phyloP scores from a whole-genome alignment of 1,284 basidiomycete genomes.

The Melampsora larici-populina region DNA sequence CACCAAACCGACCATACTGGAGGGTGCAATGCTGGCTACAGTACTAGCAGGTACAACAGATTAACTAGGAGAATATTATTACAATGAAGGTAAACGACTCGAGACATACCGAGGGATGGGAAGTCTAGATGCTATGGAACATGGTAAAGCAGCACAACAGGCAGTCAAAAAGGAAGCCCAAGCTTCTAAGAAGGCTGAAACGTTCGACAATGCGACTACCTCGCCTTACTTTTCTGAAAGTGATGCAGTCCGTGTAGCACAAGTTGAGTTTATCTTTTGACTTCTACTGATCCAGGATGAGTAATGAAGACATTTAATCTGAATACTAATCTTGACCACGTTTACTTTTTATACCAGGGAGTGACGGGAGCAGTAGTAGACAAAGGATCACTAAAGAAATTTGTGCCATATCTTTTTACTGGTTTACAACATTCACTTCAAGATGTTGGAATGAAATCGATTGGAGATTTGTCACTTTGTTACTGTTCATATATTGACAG shows the following conservation, averaged over 20 bases:
- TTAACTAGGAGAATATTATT: constrained; percentile 91
- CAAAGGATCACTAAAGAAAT: constrained; percentile 83
- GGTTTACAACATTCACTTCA: constrained; percentile 95
- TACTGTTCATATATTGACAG: no score
- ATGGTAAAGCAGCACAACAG: constrained; percentile 59
- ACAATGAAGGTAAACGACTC: constrained; percentile 96
- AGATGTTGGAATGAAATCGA: constrained; percentile 77
- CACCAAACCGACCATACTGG: no score
- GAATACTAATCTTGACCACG: neutral
- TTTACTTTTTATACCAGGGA: constrained; percentile 57
- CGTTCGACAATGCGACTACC: constrained; percentile 84
- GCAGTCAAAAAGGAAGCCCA: constrained; percentile 48
- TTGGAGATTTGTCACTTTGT: constrained; percentile 67
- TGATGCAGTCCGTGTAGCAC: constrained; percentile 91
- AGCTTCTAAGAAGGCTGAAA: constrained; percentile 55
- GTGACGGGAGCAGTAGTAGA: constrained; percentile 96
- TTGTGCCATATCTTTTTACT: constrained; percentile 84
- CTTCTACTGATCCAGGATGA: neutral
- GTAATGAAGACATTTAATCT: neutral
- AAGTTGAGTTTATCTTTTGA: constrained; percentile 52
- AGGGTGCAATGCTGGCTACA: constrained; percentile 98
- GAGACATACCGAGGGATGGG: constrained; percentile 99
- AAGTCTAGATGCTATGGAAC: constrained; percentile 89
- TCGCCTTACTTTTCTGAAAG: constrained; percentile 95
- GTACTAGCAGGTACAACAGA: constrained; percentile 93